phyloP scores from a whole-genome alignment of 495 filamentous ascomycete species.

The Clohesyomyces aquaticus region DNA sequence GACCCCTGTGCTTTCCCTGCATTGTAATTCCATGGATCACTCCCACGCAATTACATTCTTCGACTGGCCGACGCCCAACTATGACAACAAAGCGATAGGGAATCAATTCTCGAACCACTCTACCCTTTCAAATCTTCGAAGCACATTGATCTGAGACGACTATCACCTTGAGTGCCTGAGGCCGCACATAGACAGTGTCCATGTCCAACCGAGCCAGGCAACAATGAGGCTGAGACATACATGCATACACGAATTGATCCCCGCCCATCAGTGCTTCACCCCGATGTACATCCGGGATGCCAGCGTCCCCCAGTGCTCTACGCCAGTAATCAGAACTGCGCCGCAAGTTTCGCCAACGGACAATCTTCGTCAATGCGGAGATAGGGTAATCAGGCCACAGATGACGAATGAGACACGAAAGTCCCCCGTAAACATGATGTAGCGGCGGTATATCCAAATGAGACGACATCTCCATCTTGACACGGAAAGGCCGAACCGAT shows the following conservation, averaged over 20 bases:
- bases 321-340: not conserved
- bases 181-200: not conserved
- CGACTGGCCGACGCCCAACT: conserved; percentile 13
- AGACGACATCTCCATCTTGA: not conserved
- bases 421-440: not conserved
- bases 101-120: not conserved
- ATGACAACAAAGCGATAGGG: conserved; percentile 5
- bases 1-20: no score
- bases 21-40: no score
- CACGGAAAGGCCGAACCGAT: not conserved
- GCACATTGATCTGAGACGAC: not conserved
- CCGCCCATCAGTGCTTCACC: not conserved
- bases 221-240: conserved; percentile 30
- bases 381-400: not conserved
- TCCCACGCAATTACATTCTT: conserved; percentile 4
- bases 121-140: not conserved
- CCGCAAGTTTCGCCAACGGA: not conserved
- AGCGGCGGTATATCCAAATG: not conserved
- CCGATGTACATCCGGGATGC: not conserved
- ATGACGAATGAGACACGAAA: not conserved
- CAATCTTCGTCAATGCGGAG: not conserved
- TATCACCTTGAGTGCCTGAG: not conserved
- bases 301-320: not conserved
- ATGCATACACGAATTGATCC: conserved; percentile 26
- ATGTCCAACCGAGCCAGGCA: not conserved